Percentiles rank a stretch among this genome's conserved stretches.
phyloP scores from a whole-genome alignment of 169 alveolate genomes.

The Plasmodium gonderi region DNA sequence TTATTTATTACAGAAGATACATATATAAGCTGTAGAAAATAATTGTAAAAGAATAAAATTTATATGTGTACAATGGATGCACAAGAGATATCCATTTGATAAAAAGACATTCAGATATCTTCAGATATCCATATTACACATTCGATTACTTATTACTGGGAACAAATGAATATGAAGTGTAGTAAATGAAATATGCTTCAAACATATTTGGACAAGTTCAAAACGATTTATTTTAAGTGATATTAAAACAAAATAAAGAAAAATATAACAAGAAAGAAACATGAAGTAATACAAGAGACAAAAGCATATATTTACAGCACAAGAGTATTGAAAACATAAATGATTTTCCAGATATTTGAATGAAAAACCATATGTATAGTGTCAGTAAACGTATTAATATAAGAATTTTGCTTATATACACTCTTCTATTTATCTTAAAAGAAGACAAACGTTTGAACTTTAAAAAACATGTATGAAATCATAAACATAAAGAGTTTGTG shows the following conservation, averaged over 20 bases:
- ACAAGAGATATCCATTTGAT: not conserved
- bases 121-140: not conserved
- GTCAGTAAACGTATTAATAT: not conserved
- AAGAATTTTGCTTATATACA: not conserved
- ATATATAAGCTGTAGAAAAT: not conserved
- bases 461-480: not conserved
- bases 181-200: not conserved
- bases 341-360: not conserved
- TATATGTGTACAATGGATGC: not conserved
- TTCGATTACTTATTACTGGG: not conserved
- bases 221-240: not conserved
- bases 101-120: not conserved
- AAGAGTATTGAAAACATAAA: not conserved
- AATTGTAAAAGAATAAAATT: not conserved
- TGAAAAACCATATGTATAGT: not conserved
- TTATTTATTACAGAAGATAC: too few relatives aligned
- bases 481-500: too few relatives aligned
- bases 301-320: not conserved
- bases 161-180: not conserved
- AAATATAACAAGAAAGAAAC: not conserved
- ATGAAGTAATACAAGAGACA: not conserved
- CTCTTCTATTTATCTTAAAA: not conserved
- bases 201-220: not conserved
- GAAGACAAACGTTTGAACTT: not conserved
- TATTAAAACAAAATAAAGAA: not conserved